Evolutionary conservation across 2,329 filamentous ascomycete species (phyloP), one percentile per base, ranked within the genome.

Genomic region (Sclerotinia glacialis): DNA sequence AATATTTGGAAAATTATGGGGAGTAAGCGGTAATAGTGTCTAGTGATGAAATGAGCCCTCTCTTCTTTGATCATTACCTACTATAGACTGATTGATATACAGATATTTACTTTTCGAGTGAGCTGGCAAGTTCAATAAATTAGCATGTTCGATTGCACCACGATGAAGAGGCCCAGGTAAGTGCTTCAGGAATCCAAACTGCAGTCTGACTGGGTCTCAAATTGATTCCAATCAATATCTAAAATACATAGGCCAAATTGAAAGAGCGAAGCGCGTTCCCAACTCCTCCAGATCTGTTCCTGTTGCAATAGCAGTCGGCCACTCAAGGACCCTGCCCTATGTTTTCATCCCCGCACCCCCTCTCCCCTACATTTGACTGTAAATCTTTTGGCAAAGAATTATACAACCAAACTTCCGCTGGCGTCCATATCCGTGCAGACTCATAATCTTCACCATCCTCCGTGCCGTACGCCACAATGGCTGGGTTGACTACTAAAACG

Each of bases 361-460:
- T 6, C n/a, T n/a, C n/a, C n/a, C n/a, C 14, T 5, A 26, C 54
- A 18, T 2, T 7, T 2, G 18, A 12, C 28, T 42, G 2, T 5
- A 16, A 4, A 4, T 23, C n/a, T 12, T 16, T 7, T 23, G 12
- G n/a, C 21, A 55, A 26, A 55, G 53, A 34, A 6, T 42, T 23
- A 7, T 42, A 5, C 6, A 72, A 54, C 71, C 66, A 72, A 23
- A 71, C 70, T 14, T 52, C 68, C 8, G 66, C 69, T 16, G 50
- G 37, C 37, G 40, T 40, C 70, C 69, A 72, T 14, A 71, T 56
- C 28, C 62, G 59, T 49, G 31, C 37, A 5, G 54, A 21, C 55
- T 72, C 67, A 65, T 71, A 71, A 18, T 69, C 52, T 14, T 67
- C 52, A 21, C 52, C 68, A 7, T 70, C 68, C 50, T 72, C 64